phyloP scores from a whole-genome alignment of 2,329 filamentous ascomycete genomes.

The Stagonosporopsis rhizophila region DNA sequence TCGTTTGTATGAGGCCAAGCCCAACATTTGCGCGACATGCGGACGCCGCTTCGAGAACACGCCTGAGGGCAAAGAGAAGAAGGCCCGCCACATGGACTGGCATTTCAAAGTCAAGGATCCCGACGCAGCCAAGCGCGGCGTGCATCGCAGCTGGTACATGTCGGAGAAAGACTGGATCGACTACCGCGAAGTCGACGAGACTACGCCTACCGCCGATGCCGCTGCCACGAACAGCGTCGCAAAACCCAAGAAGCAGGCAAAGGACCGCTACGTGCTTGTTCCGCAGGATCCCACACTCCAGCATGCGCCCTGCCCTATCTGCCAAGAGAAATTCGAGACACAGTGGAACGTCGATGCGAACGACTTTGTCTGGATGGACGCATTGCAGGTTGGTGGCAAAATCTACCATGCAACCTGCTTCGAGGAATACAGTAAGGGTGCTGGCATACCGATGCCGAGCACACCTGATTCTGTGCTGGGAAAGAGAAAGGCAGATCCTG shows the following conservation, averaged over 20 bases:
- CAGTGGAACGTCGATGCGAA: constrained; percentile 92
- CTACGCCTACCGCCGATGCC: constrained; percentile 44
- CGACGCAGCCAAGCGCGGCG: constrained; percentile 83
- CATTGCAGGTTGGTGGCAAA: constrained; percentile 75
- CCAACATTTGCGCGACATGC: constrained; percentile 89
- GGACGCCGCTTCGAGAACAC: constrained; percentile 84
- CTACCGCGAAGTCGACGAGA: constrained; percentile 79
- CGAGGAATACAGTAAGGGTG: constrained; percentile 63
- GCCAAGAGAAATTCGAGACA: constrained; percentile 92
- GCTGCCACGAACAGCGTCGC: constrained; percentile 49
- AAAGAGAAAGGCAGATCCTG: constrained; percentile 45
- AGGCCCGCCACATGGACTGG: constrained; percentile 95
- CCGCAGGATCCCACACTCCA: constrained; percentile 78
- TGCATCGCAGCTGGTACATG: constrained; percentile 94
- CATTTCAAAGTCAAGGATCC: constrained; percentile 94
- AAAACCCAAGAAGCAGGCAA: constrained; percentile 60
- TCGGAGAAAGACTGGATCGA: constrained; percentile 95
- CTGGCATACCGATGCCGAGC: constrained; percentile 40
- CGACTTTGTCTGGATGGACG: constrained; percentile 97
- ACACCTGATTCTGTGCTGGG: constrained; percentile 49
- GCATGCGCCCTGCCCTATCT: constrained; percentile 87
- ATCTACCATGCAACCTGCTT: constrained; percentile 93
- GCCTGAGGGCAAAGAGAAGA: constrained; percentile 80
- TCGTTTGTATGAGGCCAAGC: constrained; percentile 78
- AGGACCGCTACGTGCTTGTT: constrained; percentile 78